Conservation (phyloP, 768 basidiomycete species). For the Boletales sp. region DNA sequence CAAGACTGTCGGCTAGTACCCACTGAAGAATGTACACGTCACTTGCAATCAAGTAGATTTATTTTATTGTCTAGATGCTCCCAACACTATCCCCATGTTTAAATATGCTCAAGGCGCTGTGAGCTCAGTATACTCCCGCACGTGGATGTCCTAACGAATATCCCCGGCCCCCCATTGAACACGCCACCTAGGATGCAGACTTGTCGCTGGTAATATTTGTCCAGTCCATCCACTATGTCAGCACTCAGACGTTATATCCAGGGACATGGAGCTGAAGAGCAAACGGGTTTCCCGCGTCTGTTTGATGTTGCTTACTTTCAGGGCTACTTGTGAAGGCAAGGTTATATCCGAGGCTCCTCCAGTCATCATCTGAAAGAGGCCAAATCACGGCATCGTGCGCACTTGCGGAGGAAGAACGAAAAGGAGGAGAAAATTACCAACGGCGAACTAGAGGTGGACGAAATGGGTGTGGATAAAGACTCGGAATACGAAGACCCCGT, state of each 20-base stretch:
- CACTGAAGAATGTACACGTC: constrained; percentile 26
- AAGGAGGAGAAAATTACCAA: constrained; percentile 8
- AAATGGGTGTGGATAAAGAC: constrained; percentile 5
- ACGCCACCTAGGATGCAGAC: constrained; percentile 3
- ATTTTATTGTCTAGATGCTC: constrained; percentile 8
- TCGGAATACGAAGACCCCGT: constrained; percentile 1
- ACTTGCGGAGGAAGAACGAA: constrained; percentile 3
- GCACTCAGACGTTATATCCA: constrained; percentile 2
- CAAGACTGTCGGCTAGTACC: too few relatives aligned
- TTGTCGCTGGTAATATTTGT: not conserved
- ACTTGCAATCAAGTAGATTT: constrained; percentile 15
- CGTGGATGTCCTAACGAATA: not conserved
- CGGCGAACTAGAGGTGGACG: constrained; percentile 8
- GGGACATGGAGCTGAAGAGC: constrained; percentile 24
- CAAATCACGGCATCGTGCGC: constrained; percentile 2
- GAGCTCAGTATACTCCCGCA: not conserved
- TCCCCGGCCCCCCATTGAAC: constrained; percentile 21
- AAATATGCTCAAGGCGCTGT: constrained; percentile 22
- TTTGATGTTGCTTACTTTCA: constrained; percentile 21
- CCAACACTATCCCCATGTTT: constrained; percentile 18
- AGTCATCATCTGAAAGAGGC: constrained; percentile 19
- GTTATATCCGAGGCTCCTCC: constrained; percentile 20
- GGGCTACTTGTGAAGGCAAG: constrained; percentile 22
- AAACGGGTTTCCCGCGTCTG: constrained; percentile 16
- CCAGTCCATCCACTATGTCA: not conserved